Evolutionary conservation across 2,329 filamentous ascomycete genomes (phyloP).

Genomic region (Colletotrichum limetticola): DNA sequence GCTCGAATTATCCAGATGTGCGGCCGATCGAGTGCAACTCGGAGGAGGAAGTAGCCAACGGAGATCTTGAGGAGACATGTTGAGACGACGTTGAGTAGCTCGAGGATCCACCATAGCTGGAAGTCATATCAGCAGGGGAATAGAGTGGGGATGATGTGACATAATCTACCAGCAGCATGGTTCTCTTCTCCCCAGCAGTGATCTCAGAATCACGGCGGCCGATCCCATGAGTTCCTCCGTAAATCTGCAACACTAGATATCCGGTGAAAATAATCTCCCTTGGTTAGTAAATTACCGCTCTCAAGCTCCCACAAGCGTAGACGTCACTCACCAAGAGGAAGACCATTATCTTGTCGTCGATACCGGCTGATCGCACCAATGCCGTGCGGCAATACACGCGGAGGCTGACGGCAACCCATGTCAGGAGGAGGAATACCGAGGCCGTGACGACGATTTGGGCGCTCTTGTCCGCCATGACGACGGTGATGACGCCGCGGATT

Average conservation of each 20-base stretch:
- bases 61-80: slow-evolving; percentile 49
- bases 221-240: not conserved
- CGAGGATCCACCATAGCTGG: slow-evolving; percentile 51
- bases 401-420: slow-evolving; percentile 43
- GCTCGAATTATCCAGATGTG: slow-evolving; percentile 49
- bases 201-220: not conserved
- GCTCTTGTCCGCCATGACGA: slow-evolving; percentile 34
- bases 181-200: not conserved
- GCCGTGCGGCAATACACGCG: slow-evolving; percentile 45
- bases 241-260: not conserved
- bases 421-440: slow-evolving; percentile 46
- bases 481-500: not conserved
- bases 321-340: slow-evolving; percentile 40
- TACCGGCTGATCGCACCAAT: slow-evolving; percentile 44
- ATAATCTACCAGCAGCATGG: not conserved
- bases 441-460: slow-evolving; percentile 39
- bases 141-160: not conserved
- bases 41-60: slow-evolving; percentile 53
- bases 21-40: slow-evolving; percentile 47
- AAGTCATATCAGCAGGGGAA: accelerated
- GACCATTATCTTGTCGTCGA: slow-evolving; percentile 47
- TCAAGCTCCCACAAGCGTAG: not conserved
- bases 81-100: slow-evolving; percentile 51
- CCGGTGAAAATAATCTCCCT: not conserved
- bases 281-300: not conserved